Conservation (phyloP, 2,329 filamentous ascomycete species). For the Dactylonectria estremocensis region DNA sequence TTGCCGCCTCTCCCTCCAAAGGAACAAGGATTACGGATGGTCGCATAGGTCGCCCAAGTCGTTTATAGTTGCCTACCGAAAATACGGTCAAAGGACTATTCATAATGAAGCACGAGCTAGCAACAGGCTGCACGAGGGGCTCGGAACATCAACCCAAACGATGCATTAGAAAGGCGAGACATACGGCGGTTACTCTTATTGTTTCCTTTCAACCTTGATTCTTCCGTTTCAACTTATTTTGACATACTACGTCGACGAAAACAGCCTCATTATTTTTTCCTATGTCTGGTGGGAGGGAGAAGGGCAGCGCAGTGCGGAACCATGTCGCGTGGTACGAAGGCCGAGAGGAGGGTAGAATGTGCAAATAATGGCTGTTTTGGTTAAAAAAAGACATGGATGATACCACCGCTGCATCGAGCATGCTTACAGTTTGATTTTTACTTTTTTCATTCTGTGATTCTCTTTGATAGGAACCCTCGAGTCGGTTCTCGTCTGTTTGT, state of each 20-base stretch:
- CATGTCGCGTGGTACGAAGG: conserved; percentile 10
- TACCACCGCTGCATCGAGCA: conserved; percentile 60
- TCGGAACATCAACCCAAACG: conserved; percentile 44
- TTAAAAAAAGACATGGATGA: conserved; percentile 57
- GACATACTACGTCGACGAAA: conserved; percentile 42
- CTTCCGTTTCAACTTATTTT: conserved; percentile 44
- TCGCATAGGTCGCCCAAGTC: conserved; percentile 50
- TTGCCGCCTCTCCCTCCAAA: conserved; percentile 69
- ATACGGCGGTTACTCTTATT: conserved; percentile 41
- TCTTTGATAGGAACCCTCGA: conserved; percentile 20
- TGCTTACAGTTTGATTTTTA: conserved; percentile 50
- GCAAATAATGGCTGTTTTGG: conserved; percentile 49
- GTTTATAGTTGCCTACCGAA: conserved; percentile 42
- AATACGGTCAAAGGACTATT: conserved; percentile 34
- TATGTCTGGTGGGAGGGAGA: conserved; percentile 39
- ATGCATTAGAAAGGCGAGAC: conserved; percentile 51
- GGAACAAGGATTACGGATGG: conserved; percentile 50
- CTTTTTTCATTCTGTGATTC: conserved; percentile 38
- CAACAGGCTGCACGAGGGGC: conserved; percentile 44
- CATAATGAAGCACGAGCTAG: conserved; percentile 45
- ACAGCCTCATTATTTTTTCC: conserved; percentile 39
- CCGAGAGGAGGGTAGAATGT: conserved; percentile 32
- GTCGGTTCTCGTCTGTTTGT: conserved; percentile 38
- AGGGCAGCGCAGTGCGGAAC: conserved; percentile 20
- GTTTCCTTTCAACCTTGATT: conserved; percentile 36